These are phyloP conservation scores for Brettanomyces nanus DNA, from an alignment of 805 yeast genomes.

Conservation along the genomic window DNA sequence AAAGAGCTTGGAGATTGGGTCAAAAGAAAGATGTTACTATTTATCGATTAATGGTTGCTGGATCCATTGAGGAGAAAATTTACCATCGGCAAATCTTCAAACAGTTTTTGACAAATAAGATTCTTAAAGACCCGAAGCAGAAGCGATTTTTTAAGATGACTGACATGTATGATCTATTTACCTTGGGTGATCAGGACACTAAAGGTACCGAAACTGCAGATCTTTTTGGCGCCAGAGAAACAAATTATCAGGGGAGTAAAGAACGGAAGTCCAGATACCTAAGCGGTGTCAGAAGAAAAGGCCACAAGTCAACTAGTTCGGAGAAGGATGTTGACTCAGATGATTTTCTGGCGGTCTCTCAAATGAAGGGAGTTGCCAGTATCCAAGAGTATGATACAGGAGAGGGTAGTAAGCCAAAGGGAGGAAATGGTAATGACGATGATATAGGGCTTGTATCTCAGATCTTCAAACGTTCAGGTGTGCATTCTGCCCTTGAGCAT, in stretches of 20 bases:
- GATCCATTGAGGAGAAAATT: conserved; percentile 93
- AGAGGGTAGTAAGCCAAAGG: conserved; percentile 32
- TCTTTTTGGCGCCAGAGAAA: conserved; percentile 44
- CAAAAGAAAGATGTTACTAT: conserved; percentile 89
- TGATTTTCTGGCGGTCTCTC: conserved; percentile 58
- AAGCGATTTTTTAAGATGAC: conserved; percentile 86
- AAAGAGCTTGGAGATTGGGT: conserved; percentile 95
- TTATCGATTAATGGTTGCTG: conserved; percentile 87
- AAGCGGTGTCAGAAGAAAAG: conserved; percentile 3
- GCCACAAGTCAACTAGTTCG: conserved; percentile 8
- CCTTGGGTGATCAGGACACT: conserved; percentile 67
- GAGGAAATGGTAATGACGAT: conserved; percentile 23
- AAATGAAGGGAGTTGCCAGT: conserved; percentile 64
- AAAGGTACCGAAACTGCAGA: conserved; percentile 64
- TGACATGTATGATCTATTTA: conserved; percentile 83
- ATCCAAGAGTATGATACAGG: conserved; percentile 56
- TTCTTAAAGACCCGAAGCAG: conserved; percentile 91
- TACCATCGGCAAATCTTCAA: conserved; percentile 96
- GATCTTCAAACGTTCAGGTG: conserved; percentile 53
- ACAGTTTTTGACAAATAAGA: conserved; percentile 87
- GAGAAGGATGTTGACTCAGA: conserved; percentile 63
- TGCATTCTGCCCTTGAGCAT: conserved; percentile 70
- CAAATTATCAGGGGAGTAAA: conserved; percentile 26
- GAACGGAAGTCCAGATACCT: conserved; percentile 28
- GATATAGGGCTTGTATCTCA: conserved; percentile 69